phyloP scores from a whole-genome alignment of 345 rosid genomes.

The Hibiscus trionum region DNA sequence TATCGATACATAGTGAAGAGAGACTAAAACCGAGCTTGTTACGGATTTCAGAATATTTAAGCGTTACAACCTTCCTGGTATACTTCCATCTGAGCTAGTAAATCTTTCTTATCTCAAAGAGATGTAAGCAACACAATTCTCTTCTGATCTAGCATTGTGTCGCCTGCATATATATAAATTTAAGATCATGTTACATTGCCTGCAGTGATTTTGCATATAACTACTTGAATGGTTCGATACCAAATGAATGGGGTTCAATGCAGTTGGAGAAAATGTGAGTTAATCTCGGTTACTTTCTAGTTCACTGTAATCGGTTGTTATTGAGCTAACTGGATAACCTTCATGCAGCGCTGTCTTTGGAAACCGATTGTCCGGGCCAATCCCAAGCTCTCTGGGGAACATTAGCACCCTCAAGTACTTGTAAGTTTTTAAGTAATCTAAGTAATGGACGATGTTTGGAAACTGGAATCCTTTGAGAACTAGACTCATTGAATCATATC shows the following conservation, averaged over 20 bases:
- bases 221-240: constrained; percentile 49
- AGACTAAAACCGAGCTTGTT: background rate
- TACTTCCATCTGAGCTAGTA: constrained; percentile 51
- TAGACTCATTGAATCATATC: background rate
- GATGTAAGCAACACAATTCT: constrained; percentile 33
- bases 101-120: constrained; percentile 45
- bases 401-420: constrained; percentile 35
- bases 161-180: no score
- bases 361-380: constrained; percentile 47
- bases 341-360: constrained; percentile 36
- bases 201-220: constrained; percentile 56
- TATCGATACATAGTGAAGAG: no score
- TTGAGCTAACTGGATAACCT: background rate
- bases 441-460: background rate
- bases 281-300: constrained; percentile 3
- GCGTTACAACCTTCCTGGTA: constrained; percentile 52
- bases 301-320: background rate
- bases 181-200: background rate
- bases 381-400: constrained; percentile 46
- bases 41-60: constrained; percentile 33
- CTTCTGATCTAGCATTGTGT: background rate
- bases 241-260: constrained; percentile 53
- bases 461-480: background rate
- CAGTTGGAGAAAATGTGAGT: constrained; percentile 41
- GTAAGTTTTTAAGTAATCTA: constrained; percentile 26